Evolutionary conservation across 2,329 filamentous ascomycete genomes (phyloP).

Genomic region (Cryphonectria naterciae): DNA sequence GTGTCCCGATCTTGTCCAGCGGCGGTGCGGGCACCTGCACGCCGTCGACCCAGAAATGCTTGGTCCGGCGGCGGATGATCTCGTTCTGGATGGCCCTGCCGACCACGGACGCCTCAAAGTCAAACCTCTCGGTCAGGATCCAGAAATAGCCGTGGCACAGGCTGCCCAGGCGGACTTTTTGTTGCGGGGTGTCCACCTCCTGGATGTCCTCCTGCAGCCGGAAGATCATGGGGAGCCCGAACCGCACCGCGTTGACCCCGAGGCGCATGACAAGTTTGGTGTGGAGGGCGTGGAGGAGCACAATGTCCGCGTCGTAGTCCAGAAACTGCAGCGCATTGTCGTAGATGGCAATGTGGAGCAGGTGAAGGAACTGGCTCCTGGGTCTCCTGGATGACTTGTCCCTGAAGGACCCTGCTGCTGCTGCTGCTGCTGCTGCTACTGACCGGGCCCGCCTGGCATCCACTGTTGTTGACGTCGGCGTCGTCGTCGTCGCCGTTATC

Average conservation of each 20-base stretch:
- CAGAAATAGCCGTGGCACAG: slow-evolving; percentile 90
- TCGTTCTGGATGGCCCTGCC: slow-evolving; percentile 76
- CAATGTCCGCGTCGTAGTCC: slow-evolving; percentile 73
- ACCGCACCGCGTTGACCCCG: slow-evolving; percentile 79
- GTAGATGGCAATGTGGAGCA: slow-evolving; percentile 87
- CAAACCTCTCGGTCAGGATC: slow-evolving; percentile 75
- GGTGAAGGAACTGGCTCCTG: slow-evolving; percentile 74
- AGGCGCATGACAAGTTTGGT: slow-evolving; percentile 74
- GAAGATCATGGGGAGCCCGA: slow-evolving; percentile 86
- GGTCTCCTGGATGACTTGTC: slow-evolving; percentile 59
- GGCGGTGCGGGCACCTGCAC: slow-evolving; percentile 71
- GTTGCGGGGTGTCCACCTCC: slow-evolving; percentile 64
- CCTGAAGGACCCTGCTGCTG: slow-evolving; percentile 51
- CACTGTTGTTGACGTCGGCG: slow-evolving; percentile 35
- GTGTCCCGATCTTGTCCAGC: slow-evolving; percentile 63
- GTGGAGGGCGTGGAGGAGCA: slow-evolving; percentile 77
- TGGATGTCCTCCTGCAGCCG: slow-evolving; percentile 84
- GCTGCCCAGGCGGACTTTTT: slow-evolving; percentile 80
- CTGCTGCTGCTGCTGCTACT: slow-evolving; percentile 55
- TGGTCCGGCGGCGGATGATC: slow-evolving; percentile 72
- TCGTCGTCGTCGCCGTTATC: slow-evolving; percentile 32
- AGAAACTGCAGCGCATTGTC: slow-evolving; percentile 80
- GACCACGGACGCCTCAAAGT: slow-evolving; percentile 70
- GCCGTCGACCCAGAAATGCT: slow-evolving; percentile 78
- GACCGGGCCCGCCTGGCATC: slow-evolving; percentile 69